These are phyloP conservation scores for Calcarisporium arbuscula DNA, from an alignment of 2,329 filamentous ascomycete species.

Conservation along the genomic window DNA sequence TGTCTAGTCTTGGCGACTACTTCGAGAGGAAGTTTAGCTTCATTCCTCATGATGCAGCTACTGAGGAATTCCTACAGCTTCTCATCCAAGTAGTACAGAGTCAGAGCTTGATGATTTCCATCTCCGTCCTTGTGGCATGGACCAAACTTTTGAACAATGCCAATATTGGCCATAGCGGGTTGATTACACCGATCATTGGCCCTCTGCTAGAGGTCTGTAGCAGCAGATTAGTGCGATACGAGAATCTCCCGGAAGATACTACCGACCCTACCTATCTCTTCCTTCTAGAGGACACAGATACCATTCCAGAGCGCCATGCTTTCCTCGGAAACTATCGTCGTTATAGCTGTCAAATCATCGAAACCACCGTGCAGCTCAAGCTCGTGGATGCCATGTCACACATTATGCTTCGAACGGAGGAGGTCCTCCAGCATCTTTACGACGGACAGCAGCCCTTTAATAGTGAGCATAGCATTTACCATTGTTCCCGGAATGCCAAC, in stretches of 20 bases:
- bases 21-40: conserved; percentile 69
- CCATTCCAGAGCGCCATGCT: conserved; percentile 84
- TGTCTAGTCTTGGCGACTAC: conserved; percentile 79
- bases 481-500: not conserved
- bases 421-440: conserved; percentile 69
- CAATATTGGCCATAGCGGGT: conserved; percentile 57
- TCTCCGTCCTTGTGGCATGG: conserved; percentile 87
- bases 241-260: conserved; percentile 75
- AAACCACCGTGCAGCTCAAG: conserved; percentile 75
- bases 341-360: conserved; percentile 82
- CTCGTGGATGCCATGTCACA: conserved; percentile 81
- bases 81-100: conserved; percentile 74
- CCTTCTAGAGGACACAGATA: conserved; percentile 90
- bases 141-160: conserved; percentile 71
- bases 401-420: conserved; percentile 74
- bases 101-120: conserved; percentile 85
- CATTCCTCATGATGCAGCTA: conserved; percentile 57
- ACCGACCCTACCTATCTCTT: conserved; percentile 75
- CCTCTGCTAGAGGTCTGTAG: conserved; percentile 78
- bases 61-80: conserved; percentile 71
- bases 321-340: conserved; percentile 94
- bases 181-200: conserved; percentile 59
- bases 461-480: conserved; percentile 35
- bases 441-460: conserved; percentile 61
- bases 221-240: conserved; percentile 78